Evolutionary conservation across 75 land plant genomes (phyloP), one percentile per base, ranked within the genome.

Genomic region (Sequoiadendron giganteum): DNA sequence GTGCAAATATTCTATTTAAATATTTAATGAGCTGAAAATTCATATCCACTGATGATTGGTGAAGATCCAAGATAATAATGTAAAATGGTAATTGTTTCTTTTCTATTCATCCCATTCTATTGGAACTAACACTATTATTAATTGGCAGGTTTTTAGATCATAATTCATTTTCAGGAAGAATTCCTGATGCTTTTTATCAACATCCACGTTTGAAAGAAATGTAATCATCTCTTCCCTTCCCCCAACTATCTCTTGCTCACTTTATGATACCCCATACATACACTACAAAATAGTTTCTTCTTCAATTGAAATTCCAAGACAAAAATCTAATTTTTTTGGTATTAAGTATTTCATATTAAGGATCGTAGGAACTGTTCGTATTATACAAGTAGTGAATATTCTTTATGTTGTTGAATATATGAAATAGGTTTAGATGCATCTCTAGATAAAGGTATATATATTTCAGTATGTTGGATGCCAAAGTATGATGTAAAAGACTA

Each of bases 151-250:
- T 93, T 79, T 84, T 97, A 79, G 97, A 95, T 85, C 91, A 94
- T 89, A 97, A 97, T 79, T 89, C 89, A 45, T 92, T 97, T 75
- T 81, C 91, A 36, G 99, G 99, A 55, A 91, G 94, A 85, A 92
- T 97, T 77, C 91, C 96, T 25, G 91, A 94, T 88, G 91, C 94
- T 14, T 93, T 96, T 68, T 97, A 97, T 52, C 92, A 93, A 43
- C 99, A 97, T 87, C 95, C 93, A 2, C 90, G 90, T 40, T 91
- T 97, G 89, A 97, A 97, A 79, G 99, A 96, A 91, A 87, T 97
- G 99, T 97, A 86, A 92, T 94, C 56, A 58, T 18, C 43, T 83
- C 48, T 15, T 34, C 34, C 40, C 28, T 45, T n/a, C 38, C 28
- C 70, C 15, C 45, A 49, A 14, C 15, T 75, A 34, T 34, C 34